phyloP scores from a whole-genome alignment of 208 protist genomes.

The Histomonas meleagridis region DNA sequence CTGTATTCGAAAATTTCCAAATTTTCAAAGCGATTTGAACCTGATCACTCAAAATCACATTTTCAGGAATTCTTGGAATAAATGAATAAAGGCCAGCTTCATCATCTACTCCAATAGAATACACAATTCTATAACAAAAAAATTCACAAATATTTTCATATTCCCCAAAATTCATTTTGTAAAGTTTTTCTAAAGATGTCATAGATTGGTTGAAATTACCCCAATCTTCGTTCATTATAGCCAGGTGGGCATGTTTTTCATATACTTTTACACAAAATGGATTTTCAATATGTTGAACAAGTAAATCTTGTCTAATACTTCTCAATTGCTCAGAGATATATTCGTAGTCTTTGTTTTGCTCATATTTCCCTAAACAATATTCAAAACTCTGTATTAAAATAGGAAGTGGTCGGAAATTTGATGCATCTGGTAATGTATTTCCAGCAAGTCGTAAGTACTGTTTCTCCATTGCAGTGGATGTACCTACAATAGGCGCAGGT shows the following conservation, averaged over 20 bases:
- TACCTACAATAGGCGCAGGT: not conserved
- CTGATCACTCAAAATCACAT: not conserved
- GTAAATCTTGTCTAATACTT: not conserved
- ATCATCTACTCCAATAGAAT: not conserved
- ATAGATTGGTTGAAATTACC: not conserved
- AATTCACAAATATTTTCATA: not conserved
- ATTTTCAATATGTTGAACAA: not conserved
- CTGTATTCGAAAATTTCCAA: not conserved
- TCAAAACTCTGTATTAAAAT: not conserved
- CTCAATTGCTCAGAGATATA: not conserved
- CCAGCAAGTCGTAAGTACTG: not conserved
- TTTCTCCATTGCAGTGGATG: not conserved
- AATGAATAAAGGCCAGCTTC: not conserved
- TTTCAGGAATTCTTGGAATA: not conserved
- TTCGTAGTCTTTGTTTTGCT: not conserved
- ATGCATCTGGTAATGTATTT: not conserved
- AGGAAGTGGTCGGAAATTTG: not conserved
- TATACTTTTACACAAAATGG: not conserved
- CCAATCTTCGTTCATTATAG: not conserved
- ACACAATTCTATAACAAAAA: not conserved
- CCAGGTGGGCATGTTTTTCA: not conserved
- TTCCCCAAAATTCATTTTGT: not conserved
- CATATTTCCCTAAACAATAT: not conserved
- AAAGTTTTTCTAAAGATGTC: not conserved
- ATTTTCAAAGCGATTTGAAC: not conserved